These are phyloP conservation scores for Teunomyces pallodes DNA, from an alignment of 805 yeast genomes.

Conservation along the genomic window DNA sequence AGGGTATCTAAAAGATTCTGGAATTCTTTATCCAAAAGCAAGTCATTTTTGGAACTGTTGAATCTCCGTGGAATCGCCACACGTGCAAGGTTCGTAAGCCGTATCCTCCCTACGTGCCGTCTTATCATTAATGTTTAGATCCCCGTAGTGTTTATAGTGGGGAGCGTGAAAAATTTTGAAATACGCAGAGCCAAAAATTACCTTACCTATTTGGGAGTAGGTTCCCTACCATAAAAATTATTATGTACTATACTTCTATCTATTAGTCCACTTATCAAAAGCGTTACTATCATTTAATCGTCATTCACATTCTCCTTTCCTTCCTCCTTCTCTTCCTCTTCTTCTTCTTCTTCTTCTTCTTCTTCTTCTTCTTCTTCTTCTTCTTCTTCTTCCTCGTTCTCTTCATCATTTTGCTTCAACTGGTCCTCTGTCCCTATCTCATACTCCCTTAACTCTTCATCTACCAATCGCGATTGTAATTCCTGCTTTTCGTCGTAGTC, in stretches of 20 bases:
- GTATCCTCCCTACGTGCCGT: background rate
- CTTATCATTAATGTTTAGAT: background rate
- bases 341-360: background rate
- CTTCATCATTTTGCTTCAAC: background rate
- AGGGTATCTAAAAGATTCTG: conserved; percentile 1
- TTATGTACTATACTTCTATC: background rate
- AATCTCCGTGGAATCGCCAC: background rate
- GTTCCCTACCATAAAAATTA: background rate
- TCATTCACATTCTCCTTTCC: background rate
- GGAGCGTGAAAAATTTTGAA: background rate
- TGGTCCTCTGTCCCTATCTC: conserved; percentile 5
- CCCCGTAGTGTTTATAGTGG: background rate
- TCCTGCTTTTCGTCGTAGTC: conserved; percentile 14
- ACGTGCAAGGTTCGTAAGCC: background rate
- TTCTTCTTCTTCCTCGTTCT: background rate
- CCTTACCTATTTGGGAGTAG: background rate
- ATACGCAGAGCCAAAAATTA: background rate
- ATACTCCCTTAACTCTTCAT: conserved; percentile 12
- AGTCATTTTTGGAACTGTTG: background rate
- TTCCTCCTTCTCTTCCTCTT: background rate
- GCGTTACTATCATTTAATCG: background rate
- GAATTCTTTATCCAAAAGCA: background rate
- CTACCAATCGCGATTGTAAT: conserved; percentile 8
- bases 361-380: background rate
- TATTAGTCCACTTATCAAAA: background rate